Conservation (phyloP, 164 flowering plant genomes). For the Santalum album region DNA sequence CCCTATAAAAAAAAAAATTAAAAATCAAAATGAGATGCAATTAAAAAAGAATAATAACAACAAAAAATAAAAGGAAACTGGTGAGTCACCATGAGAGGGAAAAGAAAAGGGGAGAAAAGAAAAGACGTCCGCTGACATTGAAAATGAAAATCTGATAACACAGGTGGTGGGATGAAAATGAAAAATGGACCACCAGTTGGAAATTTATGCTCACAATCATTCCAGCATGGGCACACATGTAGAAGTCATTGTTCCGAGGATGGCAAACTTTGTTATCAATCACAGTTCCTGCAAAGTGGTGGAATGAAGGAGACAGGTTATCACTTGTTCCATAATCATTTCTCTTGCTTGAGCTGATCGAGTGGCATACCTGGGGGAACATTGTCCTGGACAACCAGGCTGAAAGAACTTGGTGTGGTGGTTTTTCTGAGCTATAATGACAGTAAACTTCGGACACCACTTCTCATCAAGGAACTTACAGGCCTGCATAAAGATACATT, state of each 20-base stretch:
- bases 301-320: neutral
- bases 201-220: slow-evolving; percentile 65
- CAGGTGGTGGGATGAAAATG: neutral
- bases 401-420: slow-evolving; percentile 88
- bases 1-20: no score
- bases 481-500: slow-evolving; percentile 32
- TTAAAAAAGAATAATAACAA: neutral
- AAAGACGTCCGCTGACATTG: neutral
- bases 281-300: slow-evolving; percentile 50
- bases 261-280: slow-evolving; percentile 74
- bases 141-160: neutral
- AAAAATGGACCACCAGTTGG: neutral
- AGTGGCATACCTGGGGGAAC: slow-evolving; percentile 70
- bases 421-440: slow-evolving; percentile 82
- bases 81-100: neutral
- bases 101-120: no score
- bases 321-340: neutral
- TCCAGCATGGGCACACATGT: slow-evolving; percentile 90
- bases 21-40: neutral
- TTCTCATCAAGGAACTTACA: slow-evolving; percentile 70
- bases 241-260: slow-evolving; percentile 74
- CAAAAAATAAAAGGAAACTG: neutral
- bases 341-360: neutral
- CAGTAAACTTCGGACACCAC: slow-evolving; percentile 63
- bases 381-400: slow-evolving; percentile 50